These are phyloP conservation scores for Pouteria campechiana DNA, from an alignment of 179 eudicot species.

Conservation along the genomic window DNA sequence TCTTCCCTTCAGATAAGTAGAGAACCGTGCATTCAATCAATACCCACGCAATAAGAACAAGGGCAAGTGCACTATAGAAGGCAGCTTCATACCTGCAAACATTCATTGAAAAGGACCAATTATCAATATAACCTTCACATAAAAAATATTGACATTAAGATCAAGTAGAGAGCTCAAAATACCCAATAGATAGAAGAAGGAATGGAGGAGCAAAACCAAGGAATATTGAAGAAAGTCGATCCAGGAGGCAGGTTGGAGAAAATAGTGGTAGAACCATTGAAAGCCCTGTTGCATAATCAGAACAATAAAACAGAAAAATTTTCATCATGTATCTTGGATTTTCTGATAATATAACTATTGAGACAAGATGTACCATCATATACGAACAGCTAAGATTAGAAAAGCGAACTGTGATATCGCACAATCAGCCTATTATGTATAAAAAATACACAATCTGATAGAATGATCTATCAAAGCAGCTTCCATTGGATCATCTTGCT, in stretches of 20 bases:
- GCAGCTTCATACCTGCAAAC: constrained; percentile 81
- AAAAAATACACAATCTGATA: no score
- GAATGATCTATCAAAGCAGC: no score
- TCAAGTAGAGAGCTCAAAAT: constrained; percentile 14
- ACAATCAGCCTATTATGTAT: no score
- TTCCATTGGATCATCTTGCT: no score
- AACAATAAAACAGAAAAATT: no score
- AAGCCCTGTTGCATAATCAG: constrained; percentile 38
- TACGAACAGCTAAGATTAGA: no score
- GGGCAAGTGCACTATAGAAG: constrained; percentile 78
- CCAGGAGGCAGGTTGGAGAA: constrained; percentile 69
- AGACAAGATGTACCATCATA: no score
- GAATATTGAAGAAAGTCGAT: constrained; percentile 79
- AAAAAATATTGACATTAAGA: no score
- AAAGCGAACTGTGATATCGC: no score
- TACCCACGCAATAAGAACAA: constrained; percentile 89
- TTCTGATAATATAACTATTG: no score
- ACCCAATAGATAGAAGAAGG: constrained; percentile 93
- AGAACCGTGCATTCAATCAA: constrained; percentile 67
- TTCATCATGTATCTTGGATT: no score
- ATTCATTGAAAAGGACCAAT: constrained; percentile 5
- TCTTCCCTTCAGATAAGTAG: constrained; percentile 25
- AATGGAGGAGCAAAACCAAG: constrained; percentile 96
- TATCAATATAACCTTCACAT: no score
- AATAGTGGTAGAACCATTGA: constrained; percentile 84